Conservation (phyloP, 2,329 filamentous ascomycete species). For the Microdochium paspali region DNA sequence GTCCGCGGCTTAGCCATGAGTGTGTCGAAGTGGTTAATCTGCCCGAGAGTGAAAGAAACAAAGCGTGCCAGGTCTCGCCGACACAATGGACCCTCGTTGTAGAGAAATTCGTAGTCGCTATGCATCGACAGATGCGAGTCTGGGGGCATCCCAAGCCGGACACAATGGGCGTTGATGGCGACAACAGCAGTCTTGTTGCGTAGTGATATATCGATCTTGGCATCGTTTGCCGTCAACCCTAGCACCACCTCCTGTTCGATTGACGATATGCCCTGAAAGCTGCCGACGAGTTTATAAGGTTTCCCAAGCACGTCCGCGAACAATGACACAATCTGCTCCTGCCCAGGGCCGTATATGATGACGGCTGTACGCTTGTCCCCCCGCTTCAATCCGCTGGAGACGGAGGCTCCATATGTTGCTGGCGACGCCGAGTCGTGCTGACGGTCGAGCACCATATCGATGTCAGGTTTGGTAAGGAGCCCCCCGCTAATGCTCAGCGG, state of each 20-base stretch:
- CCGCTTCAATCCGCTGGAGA: not conserved
- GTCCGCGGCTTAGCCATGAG: constrained; percentile 70
- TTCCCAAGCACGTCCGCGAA: constrained; percentile 76
- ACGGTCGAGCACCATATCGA: constrained; percentile 10
- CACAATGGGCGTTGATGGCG: constrained; percentile 68
- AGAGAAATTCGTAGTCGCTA: constrained; percentile 83
- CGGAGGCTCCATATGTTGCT: not conserved
- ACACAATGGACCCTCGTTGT: constrained; percentile 62
- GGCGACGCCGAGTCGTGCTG: not conserved
- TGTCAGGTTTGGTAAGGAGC: constrained; percentile 3
- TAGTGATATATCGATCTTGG: constrained; percentile 46
- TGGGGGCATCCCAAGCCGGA: constrained; percentile 61
- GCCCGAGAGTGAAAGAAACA: constrained; percentile 69
- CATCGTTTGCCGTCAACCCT: constrained; percentile 49
- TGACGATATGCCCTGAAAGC: constrained; percentile 42
- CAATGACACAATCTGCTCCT: constrained; percentile 64
- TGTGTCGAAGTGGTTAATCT: constrained; percentile 69
- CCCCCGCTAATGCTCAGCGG: constrained; percentile 24
- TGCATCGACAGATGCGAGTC: constrained; percentile 53
- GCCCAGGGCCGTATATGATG: constrained; percentile 60
- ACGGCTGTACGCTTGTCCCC: constrained; percentile 52
- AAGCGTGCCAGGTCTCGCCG: constrained; percentile 71
- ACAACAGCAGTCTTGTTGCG: constrained; percentile 52
- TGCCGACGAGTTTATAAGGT: constrained; percentile 49
- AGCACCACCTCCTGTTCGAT: constrained; percentile 57